Base-by-base conservation (phyloP, 140 eudicot genomes). In the Bidens hawaiensis region DNA sequence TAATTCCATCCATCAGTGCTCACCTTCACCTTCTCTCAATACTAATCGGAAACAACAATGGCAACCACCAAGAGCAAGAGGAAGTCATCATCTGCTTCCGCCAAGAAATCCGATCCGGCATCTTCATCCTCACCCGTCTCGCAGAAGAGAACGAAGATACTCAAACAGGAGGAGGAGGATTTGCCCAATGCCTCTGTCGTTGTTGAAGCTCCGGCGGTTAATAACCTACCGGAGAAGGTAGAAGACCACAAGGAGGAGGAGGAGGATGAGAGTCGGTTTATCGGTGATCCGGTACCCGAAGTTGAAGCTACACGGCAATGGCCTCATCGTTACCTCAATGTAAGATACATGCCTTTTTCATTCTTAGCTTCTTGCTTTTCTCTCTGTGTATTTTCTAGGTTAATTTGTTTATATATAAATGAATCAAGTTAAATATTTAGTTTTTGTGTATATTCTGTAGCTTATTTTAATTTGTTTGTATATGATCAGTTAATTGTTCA, bases 291-390 rank as follows among this genome's bases (percentile, higher is more conserved):
- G 3, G 69, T 78, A 13, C 51, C 83, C 2, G 70, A 42, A 0
- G 75, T 36, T 0, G 81, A 79, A 50, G 81, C 85, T 60, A 47
- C 21, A 4, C 64, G 30, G 54, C 68, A 75, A 4, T 79, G 85
- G 81, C 85, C 85, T 25, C 81, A 75, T 34, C 81, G 85, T 1
- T 79, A 74, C 40, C 6, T 58, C 2, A 50, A 62, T 3, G 76
- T 70, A 31, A 70, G 69, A 3, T 12, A n/a, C n/a, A n/a, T 70
- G 17, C 12, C 6, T 30, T 3, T 30, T 30, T 0, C 12, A 8
- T 36, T 49, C 2, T 49, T 34, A 13, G 19, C 12, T 2, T 6
- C n/a, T n/a, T n/a, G n/a, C n/a, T n/a, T n/a, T n/a, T n/a, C n/a
- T n/a, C n/a, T n/a, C n/a, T 6, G 43, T 36, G 11, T 31, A 13